A percentile compares a stretch with the other conserved stretches of the same genome.
These are phyloP conservation scores for Fusarium marasasianum DNA, from an alignment of 2,329 filamentous ascomycete species.

Conservation along the genomic window DNA sequence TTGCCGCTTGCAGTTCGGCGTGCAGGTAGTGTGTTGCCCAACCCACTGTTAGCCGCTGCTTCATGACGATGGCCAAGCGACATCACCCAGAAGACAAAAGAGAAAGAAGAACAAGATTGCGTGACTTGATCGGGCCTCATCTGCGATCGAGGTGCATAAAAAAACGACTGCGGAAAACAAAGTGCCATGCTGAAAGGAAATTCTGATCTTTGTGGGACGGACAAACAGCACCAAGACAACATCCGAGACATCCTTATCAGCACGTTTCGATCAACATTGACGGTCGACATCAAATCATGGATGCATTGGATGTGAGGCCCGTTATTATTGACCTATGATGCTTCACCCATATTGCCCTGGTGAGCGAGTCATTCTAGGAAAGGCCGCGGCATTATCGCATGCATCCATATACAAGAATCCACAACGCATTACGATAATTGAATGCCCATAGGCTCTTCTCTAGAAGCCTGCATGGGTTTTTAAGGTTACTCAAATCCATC, in stretches of 20 bases:
- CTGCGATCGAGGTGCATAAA: conserved; percentile 10
- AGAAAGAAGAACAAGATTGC: neutral
- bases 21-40: conserved; percentile 1
- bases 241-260: conserved; percentile 16
- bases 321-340: neutral
- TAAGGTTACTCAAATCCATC: neutral
- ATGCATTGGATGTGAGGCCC: neutral
- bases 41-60: conserved; percentile 35
- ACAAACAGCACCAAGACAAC: conserved; percentile 7
- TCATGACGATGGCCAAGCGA: conserved; percentile 34
- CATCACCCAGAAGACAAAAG: conserved; percentile 1
- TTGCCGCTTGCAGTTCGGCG: conserved; percentile 27
- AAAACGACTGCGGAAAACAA: conserved; percentile 9
- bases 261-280: neutral
- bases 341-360: neutral
- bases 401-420: neutral
- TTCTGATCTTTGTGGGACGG: neutral
- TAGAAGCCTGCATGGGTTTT: neutral
- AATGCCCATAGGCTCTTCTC: neutral
- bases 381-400: neutral
- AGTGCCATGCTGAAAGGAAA: neutral
- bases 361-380: neutral
- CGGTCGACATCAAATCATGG: neutral
- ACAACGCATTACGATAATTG: neutral
- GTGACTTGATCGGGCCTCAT: conserved; percentile 15